Evolutionary conservation across 106 monocot species (phyloP), one percentile per base, ranked within the genome.

Genomic region (Posidonia australis): DNA sequence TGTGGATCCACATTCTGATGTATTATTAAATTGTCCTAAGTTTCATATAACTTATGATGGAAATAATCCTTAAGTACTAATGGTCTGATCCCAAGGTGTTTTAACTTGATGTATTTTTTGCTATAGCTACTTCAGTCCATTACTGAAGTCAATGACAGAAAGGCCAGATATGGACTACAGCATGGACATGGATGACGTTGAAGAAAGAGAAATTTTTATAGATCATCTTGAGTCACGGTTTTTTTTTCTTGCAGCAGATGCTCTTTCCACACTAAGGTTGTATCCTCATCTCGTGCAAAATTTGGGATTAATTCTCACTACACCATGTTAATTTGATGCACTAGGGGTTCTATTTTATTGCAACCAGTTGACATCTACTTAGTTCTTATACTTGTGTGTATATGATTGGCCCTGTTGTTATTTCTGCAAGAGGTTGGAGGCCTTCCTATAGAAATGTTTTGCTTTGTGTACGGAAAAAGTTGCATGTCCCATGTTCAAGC

Each of bases 241-340:
- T 62, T 74, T 98, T 70, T 98, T 83, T 65, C 91, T 98, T 75
- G 98, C 98, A 63, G 98, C 98, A 61, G 98, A 98, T 85, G 90
- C 91, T 14, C 84, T 82, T 58, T 80, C 85, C 60, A 84, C 85
- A 6, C 66, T 98, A 67, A 82, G 96, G 96, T 96, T 44, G 26
- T 49, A 36, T 36, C 36, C 36, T 2, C 7, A 36, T 68, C 11
- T 18, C 45, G 12, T 18, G 14, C 42, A 26, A 56, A 44, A 31
- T 59, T 60, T 30, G 9, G 46, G 1, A 26, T 46, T 64, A 47
- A 44, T 23, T 46, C 12, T 64, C 43, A 46, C 17, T 14, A 66
- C 36, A 22, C 19, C 10, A 41, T 53, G 26, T 26, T 28, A 27
- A 13, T 28, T 58, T 58, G 29, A 13, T 49, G 30, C 3, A 49